Percentiles rank a stretch among this genome's conserved stretches.
Evolutionary conservation across 1,139 yeast genomes (phyloP).

Genomic region (Arxiozyma telluris): DNA sequence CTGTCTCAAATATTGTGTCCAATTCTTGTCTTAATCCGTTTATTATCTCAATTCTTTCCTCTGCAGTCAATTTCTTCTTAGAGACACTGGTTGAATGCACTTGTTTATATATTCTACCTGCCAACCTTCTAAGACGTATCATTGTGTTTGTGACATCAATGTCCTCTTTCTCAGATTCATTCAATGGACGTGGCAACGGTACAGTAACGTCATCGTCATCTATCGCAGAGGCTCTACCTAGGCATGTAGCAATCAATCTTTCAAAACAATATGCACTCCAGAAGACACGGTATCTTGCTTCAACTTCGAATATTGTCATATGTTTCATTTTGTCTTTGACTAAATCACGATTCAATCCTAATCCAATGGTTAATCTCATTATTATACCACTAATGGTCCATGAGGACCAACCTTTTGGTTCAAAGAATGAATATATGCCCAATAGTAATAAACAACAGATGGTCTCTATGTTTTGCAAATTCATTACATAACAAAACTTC

Average conservation of each 20-base stretch:
- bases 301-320: slow-evolving; percentile 32
- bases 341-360: slow-evolving; percentile 38
- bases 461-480: slow-evolving; percentile 33
- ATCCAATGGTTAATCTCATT: slow-evolving; percentile 34
- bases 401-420: slow-evolving; percentile 37
- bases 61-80: slow-evolving; percentile 22
- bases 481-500: slow-evolving; percentile 31
- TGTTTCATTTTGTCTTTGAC: slow-evolving; percentile 23
- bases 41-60: slow-evolving; percentile 29
- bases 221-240: slow-evolving; percentile 39
- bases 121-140: slow-evolving; percentile 36
- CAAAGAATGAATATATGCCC: slow-evolving; percentile 40
- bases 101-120: slow-evolving; percentile 36
- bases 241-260: slow-evolving; percentile 36
- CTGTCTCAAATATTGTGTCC: slow-evolving; percentile 36
- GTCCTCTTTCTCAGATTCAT: slow-evolving; percentile 35
- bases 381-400: slow-evolving; percentile 45
- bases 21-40: slow-evolving; percentile 33
- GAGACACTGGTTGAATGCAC: slow-evolving; percentile 38
- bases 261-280: slow-evolving; percentile 47
- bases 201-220: slow-evolving; percentile 41
- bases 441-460: slow-evolving; percentile 36
- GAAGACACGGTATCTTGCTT: slow-evolving; percentile 38
- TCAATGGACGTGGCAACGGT: slow-evolving; percentile 35
- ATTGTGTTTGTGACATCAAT: slow-evolving; percentile 35